phyloP scores from a whole-genome alignment of 2,329 filamentous ascomycete genomes.

The Zasmidium cellare region DNA sequence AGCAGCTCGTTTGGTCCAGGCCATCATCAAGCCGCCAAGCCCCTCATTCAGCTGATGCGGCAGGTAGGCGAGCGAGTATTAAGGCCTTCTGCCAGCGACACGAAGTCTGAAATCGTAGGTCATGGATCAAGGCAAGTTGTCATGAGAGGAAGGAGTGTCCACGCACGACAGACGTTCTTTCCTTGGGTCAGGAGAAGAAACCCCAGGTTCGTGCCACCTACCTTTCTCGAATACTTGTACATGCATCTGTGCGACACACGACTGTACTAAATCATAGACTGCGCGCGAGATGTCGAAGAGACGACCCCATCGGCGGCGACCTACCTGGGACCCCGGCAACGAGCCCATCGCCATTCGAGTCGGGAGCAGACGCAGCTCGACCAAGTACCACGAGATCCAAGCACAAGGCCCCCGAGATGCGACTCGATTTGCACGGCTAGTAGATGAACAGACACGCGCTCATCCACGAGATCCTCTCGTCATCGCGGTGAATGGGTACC shows the following conservation, averaged over 20 bases:
- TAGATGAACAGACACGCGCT: constrained; percentile 33
- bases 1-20: not conserved
- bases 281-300: constrained; percentile 11
- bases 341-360: constrained; percentile 32
- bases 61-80: not conserved
- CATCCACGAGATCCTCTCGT: constrained; percentile 34
- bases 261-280: not conserved
- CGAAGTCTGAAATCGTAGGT: not conserved
- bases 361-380: constrained; percentile 30
- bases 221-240: not conserved
- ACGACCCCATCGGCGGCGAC: constrained; percentile 23
- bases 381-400: constrained; percentile 31
- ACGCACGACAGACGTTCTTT: not conserved
- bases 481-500: constrained; percentile 36
- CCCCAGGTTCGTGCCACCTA: not conserved
- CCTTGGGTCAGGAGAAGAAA: not conserved
- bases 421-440: constrained; percentile 30
- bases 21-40: not conserved
- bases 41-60: not conserved
- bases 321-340: constrained; percentile 23
- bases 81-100: not conserved
- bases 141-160: not conserved
- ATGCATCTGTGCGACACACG: too few relatives aligned
- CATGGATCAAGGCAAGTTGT: not conserved
- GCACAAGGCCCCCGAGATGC: constrained; percentile 29